These are phyloP conservation scores for Myriangium duriaei DNA, from an alignment of 2,329 filamentous ascomycete species.

Conservation along the genomic window DNA sequence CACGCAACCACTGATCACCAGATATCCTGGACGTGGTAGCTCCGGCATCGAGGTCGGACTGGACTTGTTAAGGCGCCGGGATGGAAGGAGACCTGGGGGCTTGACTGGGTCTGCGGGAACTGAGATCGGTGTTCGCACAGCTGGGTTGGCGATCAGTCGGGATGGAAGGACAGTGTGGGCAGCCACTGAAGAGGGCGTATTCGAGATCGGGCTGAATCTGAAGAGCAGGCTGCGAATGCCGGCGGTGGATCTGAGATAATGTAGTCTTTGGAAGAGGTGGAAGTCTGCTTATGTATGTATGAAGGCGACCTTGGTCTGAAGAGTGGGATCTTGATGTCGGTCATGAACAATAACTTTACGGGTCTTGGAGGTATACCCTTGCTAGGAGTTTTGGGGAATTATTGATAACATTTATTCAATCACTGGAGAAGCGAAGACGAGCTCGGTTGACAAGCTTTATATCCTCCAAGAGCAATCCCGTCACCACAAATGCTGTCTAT, in stretches of 20 bases:
- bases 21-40: conserved; percentile 1
- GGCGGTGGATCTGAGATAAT: conserved; percentile 26
- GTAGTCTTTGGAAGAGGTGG: too few species aligned
- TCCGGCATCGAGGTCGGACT: conserved; percentile 4
- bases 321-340: too few species aligned
- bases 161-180: conserved; percentile 36
- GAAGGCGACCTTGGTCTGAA: too few species aligned
- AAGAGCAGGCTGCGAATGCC: conserved; percentile 43
- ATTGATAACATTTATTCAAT: too few species aligned
- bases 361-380: too few species aligned
- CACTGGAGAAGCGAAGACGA: too few species aligned
- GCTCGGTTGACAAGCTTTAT: too few species aligned
- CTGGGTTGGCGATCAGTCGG: conserved; percentile 36
- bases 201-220: conserved; percentile 58
- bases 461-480: too few species aligned
- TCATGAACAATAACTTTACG: too few species aligned
- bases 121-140: conserved; percentile 30
- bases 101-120: conserved; percentile 2
- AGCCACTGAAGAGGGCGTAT: conserved; percentile 56
- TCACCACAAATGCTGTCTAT: too few species aligned
- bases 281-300: too few species aligned
- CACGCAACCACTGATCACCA: neutral
- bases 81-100: neutral
- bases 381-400: too few species aligned
- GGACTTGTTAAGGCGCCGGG: conserved; percentile 3